Base-by-base conservation (phyloP, 2,329 filamentous ascomycete genomes). In the Fusarium ramigenum region DNA sequence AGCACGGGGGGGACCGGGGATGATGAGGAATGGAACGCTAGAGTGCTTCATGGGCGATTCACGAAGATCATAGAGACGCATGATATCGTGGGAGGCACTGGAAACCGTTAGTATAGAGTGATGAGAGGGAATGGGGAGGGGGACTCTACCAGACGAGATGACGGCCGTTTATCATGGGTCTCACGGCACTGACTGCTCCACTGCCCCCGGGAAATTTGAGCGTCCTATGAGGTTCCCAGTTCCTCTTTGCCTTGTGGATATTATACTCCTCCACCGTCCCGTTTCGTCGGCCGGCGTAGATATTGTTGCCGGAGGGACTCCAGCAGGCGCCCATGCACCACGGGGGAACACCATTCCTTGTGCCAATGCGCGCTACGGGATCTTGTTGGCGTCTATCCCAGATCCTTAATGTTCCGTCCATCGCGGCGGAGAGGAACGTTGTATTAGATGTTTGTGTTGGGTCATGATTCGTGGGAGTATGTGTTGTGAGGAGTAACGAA, bases 281-380 rank as follows among this genome's bases (percentile, higher is more conserved):
- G 81, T 98, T 98, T 65, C 96, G 88, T 34, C 96, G 88, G 1
- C 96, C 96, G 0, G 93, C 95, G 82, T 97, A 99, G 77, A 99
- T 95, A 82, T 90, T 94, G 82, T 98, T 98, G 19, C 96, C 96
- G 80, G 98, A 93, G 1, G 95, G 95, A 61, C 93, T 96, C 96
- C 96, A 99, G 84, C 95, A 97, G 2, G 95, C 94, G 74, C 94
- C 95, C 91, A 97, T 98, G 82, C 96, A 98, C 96, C 96, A 99
- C 1, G 96, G 96, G 2, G 96, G 96, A 2, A 94, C 93, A 23
- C 91, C 91, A 16, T 90, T 89, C 16, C 91, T 87, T 23, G 93
- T 93, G 3, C 87, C 86, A 63, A 98, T 96, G 34, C 92, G 90
- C 6, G 96, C 95, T 4, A 97, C 87, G 0, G 96, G 93, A 40